A percentile compares a stretch with the other conserved stretches of the same genome.
Conservation (phyloP, 352 stramenopile species). For the Phytophthora rubi region DNA sequence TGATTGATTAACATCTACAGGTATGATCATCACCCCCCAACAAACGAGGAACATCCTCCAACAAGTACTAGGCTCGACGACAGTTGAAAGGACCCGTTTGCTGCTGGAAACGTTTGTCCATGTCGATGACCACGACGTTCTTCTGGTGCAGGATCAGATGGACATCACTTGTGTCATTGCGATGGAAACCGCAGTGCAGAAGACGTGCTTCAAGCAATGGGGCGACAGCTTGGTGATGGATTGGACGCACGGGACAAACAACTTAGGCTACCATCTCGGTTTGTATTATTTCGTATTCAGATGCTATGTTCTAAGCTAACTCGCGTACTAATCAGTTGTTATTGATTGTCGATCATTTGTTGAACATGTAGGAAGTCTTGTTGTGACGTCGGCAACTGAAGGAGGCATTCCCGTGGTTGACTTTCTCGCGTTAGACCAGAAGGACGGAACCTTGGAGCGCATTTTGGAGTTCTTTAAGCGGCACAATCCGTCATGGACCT, state of each 20-base stretch:
- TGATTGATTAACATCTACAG: not conserved
- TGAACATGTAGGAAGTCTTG: slow-evolving; percentile 14
- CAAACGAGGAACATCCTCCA: too few species aligned
- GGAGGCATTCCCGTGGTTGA: slow-evolving; percentile 25
- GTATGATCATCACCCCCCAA: too few species aligned
- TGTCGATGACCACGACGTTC: slow-evolving; percentile 12
- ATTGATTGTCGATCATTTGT: slow-evolving; percentile 5
- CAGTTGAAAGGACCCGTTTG: not conserved
- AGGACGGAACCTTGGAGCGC: slow-evolving; percentile 14
- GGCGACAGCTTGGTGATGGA: slow-evolving; percentile 11
- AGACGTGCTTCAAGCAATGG: slow-evolving; percentile 8
- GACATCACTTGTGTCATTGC: slow-evolving; percentile 5
- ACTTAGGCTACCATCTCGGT: slow-evolving; percentile 17
- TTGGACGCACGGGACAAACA: slow-evolving; percentile 22
- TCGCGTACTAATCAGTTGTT: slow-evolving; percentile 5
- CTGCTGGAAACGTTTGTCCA: slow-evolving; percentile 9
- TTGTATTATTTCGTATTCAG: not conserved
- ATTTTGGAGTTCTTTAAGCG: slow-evolving; percentile 17
- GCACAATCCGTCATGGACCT: slow-evolving; percentile 1
- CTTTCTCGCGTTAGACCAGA: slow-evolving; percentile 31
- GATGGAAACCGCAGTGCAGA: slow-evolving; percentile 10
- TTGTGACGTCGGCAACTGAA: slow-evolving; percentile 27
- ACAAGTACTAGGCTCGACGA: not conserved
- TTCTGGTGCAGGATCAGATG: slow-evolving; percentile 17
- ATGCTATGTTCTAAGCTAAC: not conserved